These are phyloP conservation scores for Syzygium oleosum DNA, from an alignment of 345 rosid genomes.

Conservation along the genomic window DNA sequence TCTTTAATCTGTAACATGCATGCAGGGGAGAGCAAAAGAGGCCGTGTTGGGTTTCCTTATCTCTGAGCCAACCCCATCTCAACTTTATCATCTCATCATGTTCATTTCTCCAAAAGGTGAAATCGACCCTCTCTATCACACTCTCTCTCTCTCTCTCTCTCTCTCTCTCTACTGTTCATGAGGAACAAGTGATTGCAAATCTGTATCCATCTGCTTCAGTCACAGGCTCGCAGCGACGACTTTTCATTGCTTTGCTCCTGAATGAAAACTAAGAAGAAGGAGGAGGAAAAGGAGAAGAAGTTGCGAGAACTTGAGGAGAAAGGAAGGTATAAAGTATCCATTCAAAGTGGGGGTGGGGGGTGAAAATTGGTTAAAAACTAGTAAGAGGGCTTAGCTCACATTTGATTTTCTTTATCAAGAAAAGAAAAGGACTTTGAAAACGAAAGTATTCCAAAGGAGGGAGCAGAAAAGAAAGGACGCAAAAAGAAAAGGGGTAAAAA, in stretches of 20 bases:
- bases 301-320: slow-evolving; percentile 3
- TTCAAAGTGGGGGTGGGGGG: neutral
- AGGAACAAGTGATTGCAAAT: neutral
- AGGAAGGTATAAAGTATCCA: slow-evolving; percentile 1
- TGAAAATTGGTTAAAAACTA: neutral
- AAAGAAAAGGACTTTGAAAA: neutral
- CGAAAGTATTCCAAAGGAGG: neutral
- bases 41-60: neutral
- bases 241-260: neutral
- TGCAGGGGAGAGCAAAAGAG: neutral
- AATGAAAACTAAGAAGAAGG: neutral
- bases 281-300: neutral
- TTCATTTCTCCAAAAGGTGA: neutral
- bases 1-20: neutral
- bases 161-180: neutral
- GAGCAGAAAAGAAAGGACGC: neutral
- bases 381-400: neutral
- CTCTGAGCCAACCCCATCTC: neutral
- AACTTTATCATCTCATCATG: neutral
- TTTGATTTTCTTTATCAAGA: neutral
- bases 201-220: neutral
- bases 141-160: no score
- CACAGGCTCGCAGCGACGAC: neutral
- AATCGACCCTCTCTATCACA: neutral
- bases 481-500: neutral